These are phyloP conservation scores for Kwoniella newhampshirensis DNA, from an alignment of 768 basidiomycete genomes.

Conservation along the genomic window DNA sequence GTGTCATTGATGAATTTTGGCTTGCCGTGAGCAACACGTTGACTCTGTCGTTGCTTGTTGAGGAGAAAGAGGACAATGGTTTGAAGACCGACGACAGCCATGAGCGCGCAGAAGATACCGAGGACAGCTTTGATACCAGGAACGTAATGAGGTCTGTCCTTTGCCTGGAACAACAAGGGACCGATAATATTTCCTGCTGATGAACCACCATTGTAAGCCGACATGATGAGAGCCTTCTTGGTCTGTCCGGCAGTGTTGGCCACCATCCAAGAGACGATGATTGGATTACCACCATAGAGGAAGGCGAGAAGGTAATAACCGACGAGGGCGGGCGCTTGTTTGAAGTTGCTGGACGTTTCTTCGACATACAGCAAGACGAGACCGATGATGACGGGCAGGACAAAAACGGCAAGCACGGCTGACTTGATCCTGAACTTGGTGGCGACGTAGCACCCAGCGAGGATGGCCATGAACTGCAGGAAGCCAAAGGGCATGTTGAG, in stretches of 20 bases:
- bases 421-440: constrained; percentile 39
- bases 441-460: constrained; percentile 37
- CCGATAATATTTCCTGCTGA: constrained; percentile 57
- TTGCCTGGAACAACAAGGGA: constrained; percentile 47
- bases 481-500: constrained; percentile 48
- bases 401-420: constrained; percentile 28
- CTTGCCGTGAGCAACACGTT: constrained; percentile 47
- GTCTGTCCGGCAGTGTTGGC: constrained; percentile 36
- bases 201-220: constrained; percentile 58
- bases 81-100: constrained; percentile 6
- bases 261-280: constrained; percentile 34
- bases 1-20: constrained; percentile 43
- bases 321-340: constrained; percentile 35
- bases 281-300: constrained; percentile 52
- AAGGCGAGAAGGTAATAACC: constrained; percentile 52
- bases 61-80: constrained; percentile 30
- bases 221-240: constrained; percentile 55
- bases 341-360: constrained; percentile 3
- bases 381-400: constrained; percentile 41
- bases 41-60: constrained; percentile 48
- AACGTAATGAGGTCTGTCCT: constrained; percentile 41
- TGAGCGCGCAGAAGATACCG: constrained; percentile 38
- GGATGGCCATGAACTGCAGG: constrained; percentile 42
- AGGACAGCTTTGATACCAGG: constrained; percentile 36
- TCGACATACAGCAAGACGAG: constrained; percentile 38